Evolutionary conservation across 495 filamentous ascomycete species (phyloP).

Genomic region (Neurospora sp.): DNA sequence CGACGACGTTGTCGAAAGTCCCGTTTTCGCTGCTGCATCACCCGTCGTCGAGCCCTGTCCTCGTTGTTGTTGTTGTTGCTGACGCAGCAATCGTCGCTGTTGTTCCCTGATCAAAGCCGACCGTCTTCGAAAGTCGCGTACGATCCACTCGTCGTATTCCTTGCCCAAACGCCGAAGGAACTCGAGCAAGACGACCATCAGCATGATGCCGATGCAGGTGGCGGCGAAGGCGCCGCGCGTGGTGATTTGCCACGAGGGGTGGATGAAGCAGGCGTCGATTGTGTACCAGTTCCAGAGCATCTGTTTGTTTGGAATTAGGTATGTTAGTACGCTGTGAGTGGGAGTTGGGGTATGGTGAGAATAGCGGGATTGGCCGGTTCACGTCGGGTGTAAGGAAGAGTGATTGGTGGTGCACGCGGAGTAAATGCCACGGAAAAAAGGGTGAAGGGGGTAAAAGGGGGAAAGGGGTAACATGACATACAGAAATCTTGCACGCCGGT

Average conservation of each 20-base stretch:
- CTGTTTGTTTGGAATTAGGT: slow-evolving; percentile 20
- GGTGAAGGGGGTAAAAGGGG: neutral
- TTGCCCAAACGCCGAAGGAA: slow-evolving; percentile 39
- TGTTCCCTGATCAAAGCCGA: slow-evolving; percentile 5
- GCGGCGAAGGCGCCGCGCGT: slow-evolving; percentile 41
- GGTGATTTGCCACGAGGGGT: slow-evolving; percentile 37
- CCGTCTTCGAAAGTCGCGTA: slow-evolving; percentile 26
- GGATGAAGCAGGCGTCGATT: slow-evolving; percentile 41
- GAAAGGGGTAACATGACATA: slow-evolving; percentile 1
- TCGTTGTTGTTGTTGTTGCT: neutral
- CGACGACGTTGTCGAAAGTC: neutral
- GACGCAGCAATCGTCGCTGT: neutral
- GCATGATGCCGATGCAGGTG: slow-evolving; percentile 47
- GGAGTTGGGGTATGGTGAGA: neutral
- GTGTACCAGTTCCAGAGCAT: slow-evolving; percentile 55
- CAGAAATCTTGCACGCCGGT: slow-evolving; percentile 14
- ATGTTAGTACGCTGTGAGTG: neutral
- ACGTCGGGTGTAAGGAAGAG: neutral
- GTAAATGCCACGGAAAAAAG: neutral
- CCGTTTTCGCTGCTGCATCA: neutral
- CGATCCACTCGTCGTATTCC: slow-evolving; percentile 43
- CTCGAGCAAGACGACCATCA: slow-evolving; percentile 45
- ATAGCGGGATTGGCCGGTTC: neutral
- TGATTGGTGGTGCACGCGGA: neutral
- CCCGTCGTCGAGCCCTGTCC: too few relatives aligned